Base-by-base conservation (phyloP, 2,329 filamentous ascomycete species). In the Diaporthe australafricana region DNA sequence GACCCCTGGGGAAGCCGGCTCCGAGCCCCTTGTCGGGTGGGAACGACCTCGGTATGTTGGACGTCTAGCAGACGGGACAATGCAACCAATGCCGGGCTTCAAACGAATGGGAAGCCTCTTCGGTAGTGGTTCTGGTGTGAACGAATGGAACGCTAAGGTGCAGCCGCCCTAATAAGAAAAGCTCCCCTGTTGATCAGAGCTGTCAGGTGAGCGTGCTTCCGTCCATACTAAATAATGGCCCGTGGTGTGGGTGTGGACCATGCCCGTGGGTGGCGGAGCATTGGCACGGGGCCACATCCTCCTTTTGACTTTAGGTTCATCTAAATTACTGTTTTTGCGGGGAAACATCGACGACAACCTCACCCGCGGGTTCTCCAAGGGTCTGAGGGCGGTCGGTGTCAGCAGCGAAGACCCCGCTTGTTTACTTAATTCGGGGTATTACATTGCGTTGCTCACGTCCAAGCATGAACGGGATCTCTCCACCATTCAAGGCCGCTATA, bases 221-320 rank as follows among this genome's bases (percentile, higher is more conserved):
- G 17, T 63, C 42, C 16, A 53, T 7, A 53, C 30, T 55, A 65
- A 38, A 65, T 65, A 65, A 16, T 50, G 60, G 30, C 60, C 45
- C 7, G 45, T 27, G 45, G 20, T 38, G 60, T 38, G 60, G 42
- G 60, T 38, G 60, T 50, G 42, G 45, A 35, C 45, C 60, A 50
- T 25, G 14, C 17, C 30, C 45, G n/a, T 20, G 12, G 55, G 45
- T 65, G 60, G 60, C 45, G 60, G 45, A 50, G 60, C 60, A 65
- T 50, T 50, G 30, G 60, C 20, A 25, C 60, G 60, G 60, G 30
- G 12, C 45, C 45, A 50, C 60, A 38, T 38, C n/a, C 60, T 50
- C 60, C 60, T 65, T 65, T 65, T 65, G 45, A 65, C 45, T 38
- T 20, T 65, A 30, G 60, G 60, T 25, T 50, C 60, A 50, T 65